phyloP scores from a whole-genome alignment of 192 early-diverging fungal genomes.

The Gigaspora rosea region DNA sequence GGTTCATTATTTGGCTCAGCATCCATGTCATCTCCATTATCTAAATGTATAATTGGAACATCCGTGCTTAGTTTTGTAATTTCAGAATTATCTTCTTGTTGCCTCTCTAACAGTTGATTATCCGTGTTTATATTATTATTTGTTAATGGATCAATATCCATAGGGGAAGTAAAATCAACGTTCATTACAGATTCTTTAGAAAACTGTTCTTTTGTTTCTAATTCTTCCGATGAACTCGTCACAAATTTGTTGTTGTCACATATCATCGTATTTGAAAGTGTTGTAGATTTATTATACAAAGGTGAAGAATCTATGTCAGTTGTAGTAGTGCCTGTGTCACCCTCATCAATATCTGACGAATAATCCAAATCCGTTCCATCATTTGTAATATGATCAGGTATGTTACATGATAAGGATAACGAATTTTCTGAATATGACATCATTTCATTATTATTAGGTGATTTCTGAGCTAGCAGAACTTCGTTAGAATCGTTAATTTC shows the following conservation, averaged over 20 bases:
- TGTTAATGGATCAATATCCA: not conserved
- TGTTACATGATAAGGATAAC: not conserved
- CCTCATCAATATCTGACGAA: constrained; percentile 35
- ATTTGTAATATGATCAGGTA: constrained; percentile 20
- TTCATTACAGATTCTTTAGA: not conserved
- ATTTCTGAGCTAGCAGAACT: too few relatives aligned
- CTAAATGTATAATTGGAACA: too few relatives aligned
- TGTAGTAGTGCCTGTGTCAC: constrained; percentile 12
- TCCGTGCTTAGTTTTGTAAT: too few relatives aligned
- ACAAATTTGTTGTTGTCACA: not conserved
- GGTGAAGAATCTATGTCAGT: not conserved
- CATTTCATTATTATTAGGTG: too few relatives aligned
- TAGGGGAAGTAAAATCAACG: not conserved
- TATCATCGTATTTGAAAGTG: not conserved
- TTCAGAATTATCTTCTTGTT: too few relatives aligned
- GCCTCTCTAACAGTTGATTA: not conserved
- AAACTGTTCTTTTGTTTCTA: not conserved
- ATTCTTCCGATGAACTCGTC: not conserved
- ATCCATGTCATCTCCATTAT: too few relatives aligned
- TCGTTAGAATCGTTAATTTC: too few relatives aligned
- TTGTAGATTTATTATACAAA: too few relatives aligned
- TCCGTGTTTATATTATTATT: not conserved
- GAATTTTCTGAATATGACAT: constrained; percentile 12
- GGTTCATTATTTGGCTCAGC: not conserved
- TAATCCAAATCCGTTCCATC: constrained; percentile 30